Evolutionary conservation across 1,284 basidiomycete genomes (phyloP).

Genomic region (Ganoderma leucocontextum): DNA sequence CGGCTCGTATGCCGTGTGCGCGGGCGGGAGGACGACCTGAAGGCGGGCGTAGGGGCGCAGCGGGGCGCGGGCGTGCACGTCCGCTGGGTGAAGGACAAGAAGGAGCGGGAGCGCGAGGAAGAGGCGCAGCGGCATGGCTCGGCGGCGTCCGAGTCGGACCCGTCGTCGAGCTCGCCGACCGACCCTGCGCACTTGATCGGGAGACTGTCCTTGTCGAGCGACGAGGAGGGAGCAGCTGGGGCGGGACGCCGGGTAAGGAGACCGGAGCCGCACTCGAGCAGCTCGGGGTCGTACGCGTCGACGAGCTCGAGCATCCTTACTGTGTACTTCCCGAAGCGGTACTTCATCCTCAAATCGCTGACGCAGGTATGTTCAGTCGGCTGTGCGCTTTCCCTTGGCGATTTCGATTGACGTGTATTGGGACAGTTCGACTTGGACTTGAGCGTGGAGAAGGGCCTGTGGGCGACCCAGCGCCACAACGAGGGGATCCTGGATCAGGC

Average conservation of each 20-base stretch:
- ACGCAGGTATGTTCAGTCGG: conserved; percentile 63
- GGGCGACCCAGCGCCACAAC: conserved; percentile 96
- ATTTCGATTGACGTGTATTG: conserved; percentile 28
- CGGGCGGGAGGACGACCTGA: conserved; percentile 85
- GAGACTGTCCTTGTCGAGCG: conserved; percentile 48
- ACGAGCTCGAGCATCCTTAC: conserved; percentile 79
- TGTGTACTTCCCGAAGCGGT: conserved; percentile 84
- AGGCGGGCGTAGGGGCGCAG: conserved; percentile 92
- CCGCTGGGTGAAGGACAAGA: conserved; percentile 76
- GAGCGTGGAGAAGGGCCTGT: conserved; percentile 83
- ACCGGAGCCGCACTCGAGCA: conserved; percentile 58
- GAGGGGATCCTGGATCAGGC: conserved; percentile 91
- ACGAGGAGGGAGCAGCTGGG: conserved; percentile 46
- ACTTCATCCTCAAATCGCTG: conserved; percentile 92
- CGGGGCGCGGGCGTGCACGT: conserved; percentile 87
- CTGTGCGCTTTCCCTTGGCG: background rate
- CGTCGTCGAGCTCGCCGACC: conserved; percentile 33
- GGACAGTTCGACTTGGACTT: conserved; percentile 82
- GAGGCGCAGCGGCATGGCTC: conserved; percentile 24
- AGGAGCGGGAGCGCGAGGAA: conserved; percentile 43
- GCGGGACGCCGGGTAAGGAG: conserved; percentile 23
- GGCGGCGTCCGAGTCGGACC: conserved; percentile 40
- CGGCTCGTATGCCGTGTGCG: conserved; percentile 89
- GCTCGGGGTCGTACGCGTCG: conserved; percentile 72
- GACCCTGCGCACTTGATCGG: conserved; percentile 35